phyloP scores from a whole-genome alignment of 1,139 yeast species.

The Candida buenavistaensis region DNA sequence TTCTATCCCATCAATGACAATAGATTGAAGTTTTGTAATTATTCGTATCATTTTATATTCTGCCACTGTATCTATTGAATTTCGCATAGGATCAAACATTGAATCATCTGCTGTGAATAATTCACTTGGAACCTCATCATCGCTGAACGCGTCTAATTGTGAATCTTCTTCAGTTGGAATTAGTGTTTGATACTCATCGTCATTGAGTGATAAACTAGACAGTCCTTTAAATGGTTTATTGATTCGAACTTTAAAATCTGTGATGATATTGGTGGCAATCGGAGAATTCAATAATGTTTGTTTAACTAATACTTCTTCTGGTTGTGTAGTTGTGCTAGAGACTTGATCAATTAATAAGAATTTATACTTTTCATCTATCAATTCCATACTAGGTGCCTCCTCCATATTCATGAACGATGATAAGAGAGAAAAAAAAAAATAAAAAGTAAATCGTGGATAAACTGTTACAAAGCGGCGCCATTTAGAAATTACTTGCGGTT shows the following conservation, averaged over 20 bases:
- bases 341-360: constrained; percentile 7
- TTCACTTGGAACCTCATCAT: constrained; percentile 19
- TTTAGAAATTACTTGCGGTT: too few species aligned
- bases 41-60: constrained; percentile 19
- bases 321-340: background rate
- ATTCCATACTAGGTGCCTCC: constrained; percentile 1
- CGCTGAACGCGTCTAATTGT: constrained; percentile 37
- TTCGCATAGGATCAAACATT: background rate
- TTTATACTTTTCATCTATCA: constrained; percentile 7
- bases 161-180: constrained; percentile 42
- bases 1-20: constrained; percentile 33
- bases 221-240: constrained; percentile 38
- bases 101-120: constrained; percentile 1
- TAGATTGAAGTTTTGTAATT: constrained; percentile 36
- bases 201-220: constrained; percentile 34
- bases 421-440: background rate
- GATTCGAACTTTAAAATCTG: constrained; percentile 32
- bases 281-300: constrained; percentile 43
- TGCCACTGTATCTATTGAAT: background rate
- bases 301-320: constrained; percentile 22
- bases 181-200: constrained; percentile 39
- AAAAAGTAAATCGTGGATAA: too few species aligned
- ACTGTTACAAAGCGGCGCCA: too few species aligned
- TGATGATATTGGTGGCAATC: constrained; percentile 30
- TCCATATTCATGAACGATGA: background rate